Evolutionary conservation across 2,329 filamentous ascomycete genomes (phyloP), one percentile per base, ranked within the genome.

Genomic region (Tolypocladium tropicale): DNA sequence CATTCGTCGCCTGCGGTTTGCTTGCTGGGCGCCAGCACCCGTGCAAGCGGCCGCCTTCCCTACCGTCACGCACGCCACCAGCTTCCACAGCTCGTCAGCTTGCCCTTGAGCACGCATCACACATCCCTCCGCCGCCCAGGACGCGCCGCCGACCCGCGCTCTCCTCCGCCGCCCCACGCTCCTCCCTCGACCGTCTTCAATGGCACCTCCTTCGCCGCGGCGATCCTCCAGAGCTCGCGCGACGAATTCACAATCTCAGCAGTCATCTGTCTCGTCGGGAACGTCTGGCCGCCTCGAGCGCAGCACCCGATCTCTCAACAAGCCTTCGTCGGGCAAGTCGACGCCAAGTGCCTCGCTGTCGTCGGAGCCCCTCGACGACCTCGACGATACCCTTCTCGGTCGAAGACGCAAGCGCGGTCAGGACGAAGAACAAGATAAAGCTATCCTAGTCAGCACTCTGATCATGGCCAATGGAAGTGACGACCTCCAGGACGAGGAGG

Each of bases 211-310:
- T 64, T 82, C 88, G 69, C 89, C 89, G 71, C 88, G 93, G 75
- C 89, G 93, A 71, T 96, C 92, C 68, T 94, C 92, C 73, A 86
- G 93, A 81, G 90, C 90, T 77, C 89, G 90, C 70, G 84, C 84
- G 67, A 85, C 83, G 65, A 88, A 92, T 77, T 81, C 85, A 67
- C 82, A 84, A 74, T 84, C 86, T 65, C 85, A 90, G 65, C 86
- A 90, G 65, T 90, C 88, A 60, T 90, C 88, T 60, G 85, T 88
- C 53, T 93, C 90, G 46, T 92, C 85, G 58, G 88, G 87, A 67
- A 85, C 88, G 46, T 92, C 89, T 59, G 82, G 81, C 64, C 89
- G 89, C 67, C 80, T 79, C 58, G 90, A 95, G 64, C 84, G 90
- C 70, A 83, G 77, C 67, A 88, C 87, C 53, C 82, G 88, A 71